Conservation (phyloP, 176 grass and related monocot species). For the Echinochloa phyllopogon region DNA sequence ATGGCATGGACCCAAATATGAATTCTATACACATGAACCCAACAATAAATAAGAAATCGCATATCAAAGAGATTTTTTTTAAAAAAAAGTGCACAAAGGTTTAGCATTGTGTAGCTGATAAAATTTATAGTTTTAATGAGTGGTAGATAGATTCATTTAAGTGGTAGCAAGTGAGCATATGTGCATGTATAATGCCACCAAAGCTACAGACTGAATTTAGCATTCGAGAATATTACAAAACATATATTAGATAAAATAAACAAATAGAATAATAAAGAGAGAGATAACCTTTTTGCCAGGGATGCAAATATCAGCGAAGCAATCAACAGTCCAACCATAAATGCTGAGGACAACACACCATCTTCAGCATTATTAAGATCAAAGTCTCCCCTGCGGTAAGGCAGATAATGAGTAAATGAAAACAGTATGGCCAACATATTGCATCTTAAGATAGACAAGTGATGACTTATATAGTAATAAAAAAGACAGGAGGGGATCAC, state of each 20-base stretch:
- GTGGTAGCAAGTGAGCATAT: neutral
- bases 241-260: neutral
- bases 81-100: neutral
- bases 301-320: constrained; percentile 92
- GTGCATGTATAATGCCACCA: constrained; percentile 5
- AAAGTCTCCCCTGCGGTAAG: constrained; percentile 77
- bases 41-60: neutral
- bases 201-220: neutral
- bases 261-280: neutral
- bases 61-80: neutral
- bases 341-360: constrained; percentile 93
- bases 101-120: neutral
- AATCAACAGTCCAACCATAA: constrained; percentile 97
- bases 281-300: constrained; percentile 77
- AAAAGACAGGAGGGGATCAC: neutral
- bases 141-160: neutral
- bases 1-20: neutral
- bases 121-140: neutral
- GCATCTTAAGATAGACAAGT: neutral
- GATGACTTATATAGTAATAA: neutral
- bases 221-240: neutral
- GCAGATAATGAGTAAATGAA: neutral
- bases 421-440: constrained; percentile 7
- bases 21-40: neutral
- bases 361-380: constrained; percentile 96